Evolutionary conservation across 768 basidiomycete genomes (phyloP), one percentile per base, ranked within the genome.

Genomic region (Cystofilobasidium macerans): DNA sequence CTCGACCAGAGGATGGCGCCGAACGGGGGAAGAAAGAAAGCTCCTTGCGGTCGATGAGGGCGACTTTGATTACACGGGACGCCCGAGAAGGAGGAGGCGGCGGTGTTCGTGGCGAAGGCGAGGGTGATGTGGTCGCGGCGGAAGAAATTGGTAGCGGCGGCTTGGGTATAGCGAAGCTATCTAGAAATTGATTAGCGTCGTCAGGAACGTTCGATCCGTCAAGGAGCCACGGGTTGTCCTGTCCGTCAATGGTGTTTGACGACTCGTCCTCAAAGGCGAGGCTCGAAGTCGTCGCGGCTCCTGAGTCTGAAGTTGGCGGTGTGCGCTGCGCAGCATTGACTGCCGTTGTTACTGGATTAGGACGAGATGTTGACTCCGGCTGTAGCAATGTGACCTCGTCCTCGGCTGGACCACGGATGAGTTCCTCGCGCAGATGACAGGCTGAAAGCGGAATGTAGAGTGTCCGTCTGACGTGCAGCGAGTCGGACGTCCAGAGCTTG

Each of bases 401-500:
- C 24, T 63, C 45, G 5, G 45, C 57, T 8, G 60, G 60, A 30
- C 67, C 67, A 36, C 57, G 58, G 22, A 63, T 33, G 18, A 51
- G 45, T 26, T 68, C 57, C 42, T 45, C 61, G 26, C 62, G 35
- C 42, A 68, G 53, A 8, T 42, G 33, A 57, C 76, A 77, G 1
- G 75, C 74, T n/a, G 74, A 78, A 51, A 79, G 71, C 0, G 93
- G 91, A 64, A 98, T 86, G 71, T 87, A 85, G 40, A 95, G 82
- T 8, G 83, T 79, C 54, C 84, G 84, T 33, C 93, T 86, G 38
- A 92, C 81, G 76, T 94, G 89, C 54, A 99, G 87, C 0, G 89
- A 82, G 74, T 98, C 95, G 9, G 88, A 86, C 8, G 89, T 75
- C 95, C 95, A 99, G 11, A 99, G 79, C 70, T 92, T 89, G 75